Percentiles rank a stretch among this genome's conserved stretches.
Evolutionary conservation across 202 grass and related monocot species (phyloP).

Genomic region (Bolboschoenoplectus hybrid): DNA sequence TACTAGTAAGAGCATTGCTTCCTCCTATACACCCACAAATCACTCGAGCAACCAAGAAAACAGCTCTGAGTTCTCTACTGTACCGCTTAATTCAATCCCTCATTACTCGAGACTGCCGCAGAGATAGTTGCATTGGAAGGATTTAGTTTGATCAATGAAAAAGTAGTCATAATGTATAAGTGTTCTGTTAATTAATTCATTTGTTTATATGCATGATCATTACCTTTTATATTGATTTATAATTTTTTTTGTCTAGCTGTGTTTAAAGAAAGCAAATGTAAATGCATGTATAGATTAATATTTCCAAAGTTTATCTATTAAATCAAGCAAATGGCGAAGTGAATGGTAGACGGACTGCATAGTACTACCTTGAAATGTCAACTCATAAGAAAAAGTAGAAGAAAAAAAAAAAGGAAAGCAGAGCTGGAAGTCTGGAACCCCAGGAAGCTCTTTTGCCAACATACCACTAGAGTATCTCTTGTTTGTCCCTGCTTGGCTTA

Average conservation of each 20-base stretch:
- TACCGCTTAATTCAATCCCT: constrained; percentile 49
- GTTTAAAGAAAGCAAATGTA: constrained; percentile 34
- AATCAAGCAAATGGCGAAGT: background rate
- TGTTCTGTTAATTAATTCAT: constrained; percentile 61
- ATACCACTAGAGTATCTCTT: no score
- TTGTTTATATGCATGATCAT: constrained; percentile 59
- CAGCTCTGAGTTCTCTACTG: constrained; percentile 54
- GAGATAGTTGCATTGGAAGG: constrained; percentile 48
- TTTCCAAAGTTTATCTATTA: background rate
- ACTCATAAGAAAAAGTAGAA: no score
- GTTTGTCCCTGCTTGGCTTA: no score
- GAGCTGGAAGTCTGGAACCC: no score
- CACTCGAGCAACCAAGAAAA: constrained; percentile 33
- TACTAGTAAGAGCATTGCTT: constrained; percentile 9
- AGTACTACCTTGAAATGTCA: no score
- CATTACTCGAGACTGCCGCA: constrained; percentile 47
- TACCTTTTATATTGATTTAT: constrained; percentile 44
- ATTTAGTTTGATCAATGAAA: constrained; percentile 36
- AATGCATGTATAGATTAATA: constrained; percentile 24
- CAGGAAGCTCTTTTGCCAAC: no score
- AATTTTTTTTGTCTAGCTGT: background rate
- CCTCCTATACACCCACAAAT: constrained; percentile 7
- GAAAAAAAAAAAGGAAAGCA: no score
- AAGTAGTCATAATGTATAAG: constrained; percentile 12
- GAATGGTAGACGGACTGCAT: no score